Evolutionary conservation across 2,329 filamentous ascomycete genomes (phyloP).

Genomic region (Stagonosporopsis chrysanthemi): DNA sequence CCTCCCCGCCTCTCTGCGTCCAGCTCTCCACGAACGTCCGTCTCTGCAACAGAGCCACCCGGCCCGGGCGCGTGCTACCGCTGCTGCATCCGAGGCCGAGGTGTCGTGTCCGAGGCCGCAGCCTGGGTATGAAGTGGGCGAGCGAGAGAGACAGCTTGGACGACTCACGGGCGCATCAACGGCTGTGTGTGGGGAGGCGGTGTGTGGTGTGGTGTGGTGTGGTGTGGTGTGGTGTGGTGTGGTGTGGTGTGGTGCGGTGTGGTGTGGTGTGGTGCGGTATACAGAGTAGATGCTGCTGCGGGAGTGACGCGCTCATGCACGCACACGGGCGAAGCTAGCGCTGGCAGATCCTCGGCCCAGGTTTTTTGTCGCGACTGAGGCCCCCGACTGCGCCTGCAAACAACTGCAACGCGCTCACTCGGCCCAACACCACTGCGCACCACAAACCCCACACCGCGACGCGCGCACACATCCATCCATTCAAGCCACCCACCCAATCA

Average conservation of each 20-base stretch:
- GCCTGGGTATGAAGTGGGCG: conserved; percentile 51
- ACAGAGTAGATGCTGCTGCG: too few relatives aligned
- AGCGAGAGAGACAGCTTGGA: conserved; percentile 56
- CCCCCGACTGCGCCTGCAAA: too few relatives aligned
- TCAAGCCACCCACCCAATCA: background rate
- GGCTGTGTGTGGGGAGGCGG: background rate
- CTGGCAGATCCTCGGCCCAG: conserved; percentile 31
- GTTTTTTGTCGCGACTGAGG: conserved; percentile 29
- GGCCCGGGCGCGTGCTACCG: conserved; percentile 54
- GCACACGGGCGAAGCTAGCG: background rate
- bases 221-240: too few relatives aligned
- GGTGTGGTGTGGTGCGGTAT: too few relatives aligned
- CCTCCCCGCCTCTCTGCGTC: too few relatives aligned
- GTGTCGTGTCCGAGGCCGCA: conserved; percentile 57
- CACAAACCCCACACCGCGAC: background rate
- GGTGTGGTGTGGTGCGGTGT: too few relatives aligned
- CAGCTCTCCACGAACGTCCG: conserved; percentile 28
- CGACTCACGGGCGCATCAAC: conserved; percentile 3
- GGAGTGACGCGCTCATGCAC: conserved; percentile 15
- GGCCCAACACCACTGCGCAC: background rate
- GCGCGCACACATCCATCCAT: too few relatives aligned
- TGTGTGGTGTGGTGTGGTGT: background rate
- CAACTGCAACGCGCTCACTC: too few relatives aligned
- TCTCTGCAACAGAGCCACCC: conserved; percentile 51
- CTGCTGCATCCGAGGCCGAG: conserved; percentile 47